A percentile compares a stretch with the other conserved stretches of the same genome.
Conservation (phyloP, 768 basidiomycete species). For the Chlorophyllum brunneum region DNA sequence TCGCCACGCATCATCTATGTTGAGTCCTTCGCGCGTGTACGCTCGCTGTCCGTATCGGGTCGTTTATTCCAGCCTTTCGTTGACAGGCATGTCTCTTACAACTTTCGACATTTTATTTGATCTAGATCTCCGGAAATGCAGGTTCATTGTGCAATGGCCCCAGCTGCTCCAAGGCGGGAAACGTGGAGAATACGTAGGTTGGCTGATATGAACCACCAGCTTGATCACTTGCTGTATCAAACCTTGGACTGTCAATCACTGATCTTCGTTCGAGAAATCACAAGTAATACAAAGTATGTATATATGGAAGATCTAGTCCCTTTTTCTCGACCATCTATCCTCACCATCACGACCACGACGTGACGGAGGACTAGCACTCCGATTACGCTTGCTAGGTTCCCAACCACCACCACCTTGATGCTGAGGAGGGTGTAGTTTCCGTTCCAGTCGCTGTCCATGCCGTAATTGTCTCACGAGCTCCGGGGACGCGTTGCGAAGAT, state of each 20-base stretch:
- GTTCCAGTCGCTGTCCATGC: constrained; percentile 80
- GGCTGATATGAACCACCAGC: constrained; percentile 49
- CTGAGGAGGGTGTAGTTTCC: constrained; percentile 68
- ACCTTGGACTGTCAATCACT: background rate
- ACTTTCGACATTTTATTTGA: background rate
- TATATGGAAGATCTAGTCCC: constrained; percentile 32
- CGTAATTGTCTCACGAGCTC: constrained; percentile 76
- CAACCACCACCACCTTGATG: constrained; percentile 70
- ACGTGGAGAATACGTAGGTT: constrained; percentile 53
- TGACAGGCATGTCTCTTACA: constrained; percentile 54
- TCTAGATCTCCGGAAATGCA: constrained; percentile 21
- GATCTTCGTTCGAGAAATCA: background rate
- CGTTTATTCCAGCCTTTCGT: constrained; percentile 78
- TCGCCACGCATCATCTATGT: constrained; percentile 80
- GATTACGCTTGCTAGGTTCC: constrained; percentile 70
- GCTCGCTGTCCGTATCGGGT: constrained; percentile 77
- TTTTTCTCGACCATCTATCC: constrained; percentile 72
- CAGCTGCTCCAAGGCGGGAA: constrained; percentile 38
- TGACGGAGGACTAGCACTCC: constrained; percentile 71
- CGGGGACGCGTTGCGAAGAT: constrained; percentile 83
- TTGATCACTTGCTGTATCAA: background rate
- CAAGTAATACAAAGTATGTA: background rate
- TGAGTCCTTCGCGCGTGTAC: constrained; percentile 91
- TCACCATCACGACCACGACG: constrained; percentile 65
- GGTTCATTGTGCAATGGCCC: constrained; percentile 93